These are phyloP conservation scores for Cyclostephanos invisitatus DNA, from an alignment of 108 stramenopile genomes.

Conservation along the genomic window DNA sequence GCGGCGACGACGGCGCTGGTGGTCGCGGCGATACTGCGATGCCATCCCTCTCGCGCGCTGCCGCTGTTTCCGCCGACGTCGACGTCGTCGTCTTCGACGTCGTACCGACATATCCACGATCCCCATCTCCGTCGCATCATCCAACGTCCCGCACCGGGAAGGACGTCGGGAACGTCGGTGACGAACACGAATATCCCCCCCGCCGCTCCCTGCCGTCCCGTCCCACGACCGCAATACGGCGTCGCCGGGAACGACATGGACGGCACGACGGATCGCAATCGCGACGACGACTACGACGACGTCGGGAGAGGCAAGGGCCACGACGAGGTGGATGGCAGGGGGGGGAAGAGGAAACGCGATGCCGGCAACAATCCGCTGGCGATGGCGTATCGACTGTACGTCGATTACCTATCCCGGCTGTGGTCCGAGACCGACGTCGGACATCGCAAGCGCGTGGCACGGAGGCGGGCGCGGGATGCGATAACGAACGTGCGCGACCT, in stretches of 20 bases:
- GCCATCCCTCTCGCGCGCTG: neutral
- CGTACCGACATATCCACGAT: neutral
- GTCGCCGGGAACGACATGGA: neutral
- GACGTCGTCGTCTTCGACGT: neutral
- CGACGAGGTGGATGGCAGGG: no score
- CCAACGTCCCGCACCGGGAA: no score
- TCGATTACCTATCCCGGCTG: conserved; percentile 44
- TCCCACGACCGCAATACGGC: neutral
- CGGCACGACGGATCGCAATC: neutral
- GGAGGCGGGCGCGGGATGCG: conserved; percentile 33
- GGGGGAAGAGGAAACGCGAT: no score
- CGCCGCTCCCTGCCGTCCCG: neutral
- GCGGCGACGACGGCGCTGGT: neutral
- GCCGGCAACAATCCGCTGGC: conserved; percentile 17
- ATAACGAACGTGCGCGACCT: conserved; percentile 34
- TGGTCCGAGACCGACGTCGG: conserved; percentile 45
- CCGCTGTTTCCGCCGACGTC: neutral
- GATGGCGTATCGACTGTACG: conserved; percentile 44
- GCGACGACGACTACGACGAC: neutral
- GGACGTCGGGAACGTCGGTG: neutral
- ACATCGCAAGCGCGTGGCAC: conserved; percentile 26
- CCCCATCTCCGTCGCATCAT: no score
- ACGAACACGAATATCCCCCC: no score
- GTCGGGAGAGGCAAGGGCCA: neutral
- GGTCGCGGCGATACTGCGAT: neutral